Percentiles rank a stretch among this genome's conserved stretches.
Conservation (phyloP, 441 rosid species). For the Croton laevigatus region DNA sequence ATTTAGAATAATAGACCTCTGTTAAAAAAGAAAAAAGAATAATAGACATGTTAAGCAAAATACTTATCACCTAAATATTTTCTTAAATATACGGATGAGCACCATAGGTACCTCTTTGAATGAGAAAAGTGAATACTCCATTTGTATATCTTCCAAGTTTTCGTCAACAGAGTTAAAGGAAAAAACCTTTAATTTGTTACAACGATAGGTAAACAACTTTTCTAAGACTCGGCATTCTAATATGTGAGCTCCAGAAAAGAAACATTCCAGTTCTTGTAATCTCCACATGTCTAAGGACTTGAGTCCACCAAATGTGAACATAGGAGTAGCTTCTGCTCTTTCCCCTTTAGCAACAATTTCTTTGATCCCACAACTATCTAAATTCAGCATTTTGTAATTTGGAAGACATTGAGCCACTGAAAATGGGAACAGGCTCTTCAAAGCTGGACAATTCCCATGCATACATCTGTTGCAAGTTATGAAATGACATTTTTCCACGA, state of each 20-base stretch:
- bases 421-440: constrained; percentile 28
- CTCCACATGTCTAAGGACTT: background rate
- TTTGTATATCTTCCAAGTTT: too few relatives aligned
- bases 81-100: too few relatives aligned
- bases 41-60: too few relatives aligned
- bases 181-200: background rate
- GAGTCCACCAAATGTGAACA: constrained; percentile 17
- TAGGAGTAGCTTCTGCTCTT: background rate
- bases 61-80: too few relatives aligned
- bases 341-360: constrained; percentile 20
- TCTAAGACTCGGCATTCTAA: background rate
- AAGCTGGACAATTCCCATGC: background rate
- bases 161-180: too few relatives aligned
- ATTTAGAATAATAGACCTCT: too few relatives aligned
- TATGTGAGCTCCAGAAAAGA: background rate
- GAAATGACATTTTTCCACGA: too few relatives aligned
- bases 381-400: constrained; percentile 6
- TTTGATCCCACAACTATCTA: constrained; percentile 20
- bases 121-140: too few relatives aligned
- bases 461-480: constrained; percentile 4
- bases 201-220: background rate
- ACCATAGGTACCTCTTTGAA: too few relatives aligned
- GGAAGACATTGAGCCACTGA: constrained; percentile 21
- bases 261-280: background rate
- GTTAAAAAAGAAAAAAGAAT: too few relatives aligned